phyloP scores from a whole-genome alignment of 495 filamentous ascomycete species.

The Arthonia radiata region DNA sequence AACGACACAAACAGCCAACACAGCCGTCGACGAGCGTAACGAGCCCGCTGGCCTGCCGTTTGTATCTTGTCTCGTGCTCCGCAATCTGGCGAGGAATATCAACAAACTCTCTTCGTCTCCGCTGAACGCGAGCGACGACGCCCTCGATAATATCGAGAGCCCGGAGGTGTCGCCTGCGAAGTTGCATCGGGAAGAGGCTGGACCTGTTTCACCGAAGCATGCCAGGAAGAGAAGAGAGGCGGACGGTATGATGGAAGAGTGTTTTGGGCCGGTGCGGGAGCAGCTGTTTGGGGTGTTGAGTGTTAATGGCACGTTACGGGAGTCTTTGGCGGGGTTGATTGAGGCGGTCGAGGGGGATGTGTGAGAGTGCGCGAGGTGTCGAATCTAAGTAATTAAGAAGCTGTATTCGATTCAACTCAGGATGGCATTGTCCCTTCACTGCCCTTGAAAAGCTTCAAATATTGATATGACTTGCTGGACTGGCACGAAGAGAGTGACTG shows the following conservation, averaged over 20 bases:
- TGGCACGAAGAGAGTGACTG: too few relatives aligned
- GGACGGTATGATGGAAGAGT: slow-evolving; percentile 23
- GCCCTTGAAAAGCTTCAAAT: too few relatives aligned
- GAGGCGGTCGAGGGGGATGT: too few relatives aligned
- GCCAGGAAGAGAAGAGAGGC: slow-evolving; percentile 23
- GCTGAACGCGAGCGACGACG: too few relatives aligned
- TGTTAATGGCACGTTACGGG: slow-evolving; percentile 20
- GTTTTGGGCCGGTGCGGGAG: slow-evolving; percentile 18
- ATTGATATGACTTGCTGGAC: too few relatives aligned
- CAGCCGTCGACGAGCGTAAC: slow-evolving; percentile 51
- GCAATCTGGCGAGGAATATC: slow-evolving; percentile 81
- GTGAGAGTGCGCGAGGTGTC: too few relatives aligned
- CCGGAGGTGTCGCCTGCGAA: slow-evolving; percentile 9
- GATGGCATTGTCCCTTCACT: too few relatives aligned
- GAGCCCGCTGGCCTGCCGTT: slow-evolving; percentile 69
- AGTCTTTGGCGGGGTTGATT: slow-evolving; percentile 20
- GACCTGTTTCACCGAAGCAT: slow-evolving; percentile 1
- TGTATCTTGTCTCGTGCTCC: slow-evolving; percentile 58
- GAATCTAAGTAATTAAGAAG: too few relatives aligned
- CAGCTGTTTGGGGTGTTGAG: slow-evolving; percentile 20
- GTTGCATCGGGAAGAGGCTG: background rate
- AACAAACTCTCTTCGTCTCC: too few relatives aligned
- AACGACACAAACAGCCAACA: slow-evolving; percentile 24
- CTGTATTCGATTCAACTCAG: too few relatives aligned
- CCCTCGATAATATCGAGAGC: too few relatives aligned